A percentile compares a stretch with the other conserved stretches of the same genome.
Conservation (phyloP, 768 basidiomycete species). For the Phlegmacium glaucopus region DNA sequence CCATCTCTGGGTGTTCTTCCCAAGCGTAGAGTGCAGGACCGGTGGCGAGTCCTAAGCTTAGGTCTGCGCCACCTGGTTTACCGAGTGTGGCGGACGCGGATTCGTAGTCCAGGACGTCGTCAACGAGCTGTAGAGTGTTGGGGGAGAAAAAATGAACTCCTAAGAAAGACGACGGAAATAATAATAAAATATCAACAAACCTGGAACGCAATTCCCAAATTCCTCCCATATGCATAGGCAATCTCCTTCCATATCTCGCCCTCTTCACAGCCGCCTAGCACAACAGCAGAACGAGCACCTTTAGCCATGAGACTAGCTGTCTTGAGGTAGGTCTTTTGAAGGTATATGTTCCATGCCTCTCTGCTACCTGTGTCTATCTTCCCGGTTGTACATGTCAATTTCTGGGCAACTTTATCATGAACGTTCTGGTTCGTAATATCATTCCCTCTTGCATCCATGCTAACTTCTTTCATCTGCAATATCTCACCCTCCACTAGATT, state of each 20-base stretch:
- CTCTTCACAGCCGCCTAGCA: constrained; percentile 80
- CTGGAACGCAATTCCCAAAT: constrained; percentile 95
- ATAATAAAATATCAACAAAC: too few relatives aligned
- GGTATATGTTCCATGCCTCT: constrained; percentile 74
- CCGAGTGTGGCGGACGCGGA: constrained; percentile 73
- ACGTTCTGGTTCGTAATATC: too few relatives aligned
- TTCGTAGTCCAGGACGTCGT: constrained; percentile 94
- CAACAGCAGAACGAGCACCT: constrained; percentile 79
- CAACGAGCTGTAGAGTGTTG: constrained; percentile 68
- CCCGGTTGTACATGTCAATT: too few relatives aligned
- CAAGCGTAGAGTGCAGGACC: constrained; percentile 94
- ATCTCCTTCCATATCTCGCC: constrained; percentile 90
- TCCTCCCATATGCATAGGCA: constrained; percentile 95
- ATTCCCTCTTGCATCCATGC: constrained; percentile 28
- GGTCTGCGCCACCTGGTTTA: constrained; percentile 87
- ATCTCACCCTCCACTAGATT: constrained; percentile 96
- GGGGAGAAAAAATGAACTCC: not conserved
- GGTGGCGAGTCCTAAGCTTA: constrained; percentile 83
- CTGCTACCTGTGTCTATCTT: constrained; percentile 12
- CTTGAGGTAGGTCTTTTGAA: constrained; percentile 93
- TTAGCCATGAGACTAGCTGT: constrained; percentile 95
- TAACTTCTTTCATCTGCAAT: constrained; percentile 68
- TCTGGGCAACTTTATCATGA: too few relatives aligned
- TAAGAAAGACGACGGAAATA: not conserved
- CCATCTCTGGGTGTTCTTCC: constrained; percentile 90